Evolutionary conservation across 345 rosid species (phyloP), one percentile per base, ranked within the genome.

Genomic region (Turnera subulata): DNA sequence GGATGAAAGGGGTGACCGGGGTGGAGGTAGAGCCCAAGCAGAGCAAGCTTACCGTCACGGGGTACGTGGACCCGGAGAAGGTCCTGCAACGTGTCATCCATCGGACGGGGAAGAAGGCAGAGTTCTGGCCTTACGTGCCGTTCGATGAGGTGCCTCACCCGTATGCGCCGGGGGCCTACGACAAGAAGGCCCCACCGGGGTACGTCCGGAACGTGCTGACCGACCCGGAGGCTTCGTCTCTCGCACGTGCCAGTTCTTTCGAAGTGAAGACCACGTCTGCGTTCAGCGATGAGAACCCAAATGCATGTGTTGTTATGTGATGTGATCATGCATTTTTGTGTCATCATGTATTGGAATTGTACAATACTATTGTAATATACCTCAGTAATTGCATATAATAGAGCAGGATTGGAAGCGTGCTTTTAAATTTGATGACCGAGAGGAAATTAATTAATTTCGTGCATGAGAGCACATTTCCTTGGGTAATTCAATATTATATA

Each of bases 241-340:
- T 69, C 4, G 74, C 65, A 1, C 64, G 52, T 20, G 74, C 69
- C 11, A 53, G 38, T 11, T 63, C 69, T 40, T 63, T 59, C 58
- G 65, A 70, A 43, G 61, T 70, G 17, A 53, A 53, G 38, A 57
- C 64, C 29, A 39, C 56, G 2, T 57, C 65, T 14, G 64, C 74
- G 18, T 70, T 70, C 35, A 70, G 74, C 13, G 69, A 70, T n/a
- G 69, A 70, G 0, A 70, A 70, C 9, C 74, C 74, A 25, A 70
- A 70, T 39, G 74, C 74, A 14, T 70, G 74, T n/a, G 58, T 49
- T 9, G 26, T 70, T 10, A 58, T 63, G 69, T 63, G 49, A 63
- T 18, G 11, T 24, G 6, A 13, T 12, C 5, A 9, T 35, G 26
- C 1, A 0, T 15, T 16, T 29, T 16, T n/a, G n/a, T n/a, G n/a